These are phyloP conservation scores for Bassia scoparia DNA, from an alignment of 148 eudicot species.

Conservation along the genomic window DNA sequence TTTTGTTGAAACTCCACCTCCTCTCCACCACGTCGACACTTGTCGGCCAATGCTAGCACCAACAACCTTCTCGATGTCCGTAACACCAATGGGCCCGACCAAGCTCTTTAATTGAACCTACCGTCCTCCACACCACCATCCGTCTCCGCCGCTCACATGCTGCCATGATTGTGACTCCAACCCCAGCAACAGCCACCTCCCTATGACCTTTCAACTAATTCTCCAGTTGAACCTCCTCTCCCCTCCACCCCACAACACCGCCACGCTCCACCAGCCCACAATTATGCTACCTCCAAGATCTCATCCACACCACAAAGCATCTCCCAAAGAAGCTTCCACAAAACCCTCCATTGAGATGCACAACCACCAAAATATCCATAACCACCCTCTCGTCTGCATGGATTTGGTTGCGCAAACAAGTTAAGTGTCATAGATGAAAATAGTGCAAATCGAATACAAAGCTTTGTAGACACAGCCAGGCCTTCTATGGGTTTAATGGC, in stretches of 20 bases:
- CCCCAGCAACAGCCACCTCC: conserved; percentile 23
- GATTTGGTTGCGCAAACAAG: conserved; percentile 4
- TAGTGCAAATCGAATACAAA: conserved; percentile 7
- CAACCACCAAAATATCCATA: conserved; percentile 14
- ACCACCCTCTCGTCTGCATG: conserved; percentile 12
- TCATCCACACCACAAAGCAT: conserved; percentile 9
- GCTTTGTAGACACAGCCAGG: conserved; percentile 24
- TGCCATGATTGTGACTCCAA: conserved; percentile 17
- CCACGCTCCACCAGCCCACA: conserved; percentile 12
- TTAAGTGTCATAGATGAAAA: conserved; percentile 20
- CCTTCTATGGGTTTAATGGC: neutral
- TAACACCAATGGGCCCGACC: too few species aligned
- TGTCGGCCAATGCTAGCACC: conserved; percentile 21
- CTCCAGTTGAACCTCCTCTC: conserved; percentile 15
- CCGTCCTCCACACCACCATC: conserved; percentile 24
- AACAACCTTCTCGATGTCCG: conserved; percentile 22
- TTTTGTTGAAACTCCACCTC: conserved; percentile 18
- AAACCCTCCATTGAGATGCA: conserved; percentile 27
- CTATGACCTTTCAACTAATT: conserved; percentile 24
- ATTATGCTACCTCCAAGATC: conserved; percentile 5
- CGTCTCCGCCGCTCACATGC: conserved; percentile 3
- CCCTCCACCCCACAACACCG: conserved; percentile 9
- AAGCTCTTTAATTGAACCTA: too few species aligned
- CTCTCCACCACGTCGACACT: conserved; percentile 9
- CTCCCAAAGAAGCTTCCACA: conserved; percentile 29